Evolutionary conservation across 2,329 filamentous ascomycete species (phyloP).

Genomic region (Falciphora oryzae): DNA sequence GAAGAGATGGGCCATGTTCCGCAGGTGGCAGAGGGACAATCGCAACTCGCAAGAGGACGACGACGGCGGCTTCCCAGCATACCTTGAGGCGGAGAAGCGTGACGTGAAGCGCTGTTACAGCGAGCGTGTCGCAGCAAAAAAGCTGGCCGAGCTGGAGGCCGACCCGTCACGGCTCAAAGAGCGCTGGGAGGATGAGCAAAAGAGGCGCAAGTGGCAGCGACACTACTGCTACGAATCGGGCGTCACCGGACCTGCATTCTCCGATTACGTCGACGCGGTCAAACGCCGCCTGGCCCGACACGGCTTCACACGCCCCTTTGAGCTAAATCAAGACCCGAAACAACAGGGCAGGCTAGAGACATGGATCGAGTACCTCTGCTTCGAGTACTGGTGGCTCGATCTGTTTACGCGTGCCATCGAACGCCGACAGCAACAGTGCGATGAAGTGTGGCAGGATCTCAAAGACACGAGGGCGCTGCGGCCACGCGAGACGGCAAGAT

Average conservation of each 20-base stretch:
- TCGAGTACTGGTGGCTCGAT: conserved; percentile 8
- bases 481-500: neutral
- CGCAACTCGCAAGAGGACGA: neutral
- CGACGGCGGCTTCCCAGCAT: neutral
- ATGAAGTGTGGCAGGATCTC: neutral
- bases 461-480: neutral
- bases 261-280: conserved; percentile 2
- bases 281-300: neutral
- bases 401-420: neutral
- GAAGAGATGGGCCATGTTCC: neutral
- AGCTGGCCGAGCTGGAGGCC: neutral
- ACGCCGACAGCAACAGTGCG: neutral
- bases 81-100: neutral
- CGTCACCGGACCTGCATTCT: neutral
- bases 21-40: conserved; percentile 6
- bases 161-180: neutral
- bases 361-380: conserved; percentile 4
- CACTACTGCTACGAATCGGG: neutral
- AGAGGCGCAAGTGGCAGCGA: conserved; percentile 1
- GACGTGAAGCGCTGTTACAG: neutral
- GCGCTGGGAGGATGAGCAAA: neutral
- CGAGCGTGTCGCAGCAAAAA: too few relatives aligned
- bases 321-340: neutral
- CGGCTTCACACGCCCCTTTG: conserved; percentile 2
- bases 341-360: neutral